Conservation (phyloP, 225 moss, liverwort and hornwort species). For the Marchantia paleacea region DNA sequence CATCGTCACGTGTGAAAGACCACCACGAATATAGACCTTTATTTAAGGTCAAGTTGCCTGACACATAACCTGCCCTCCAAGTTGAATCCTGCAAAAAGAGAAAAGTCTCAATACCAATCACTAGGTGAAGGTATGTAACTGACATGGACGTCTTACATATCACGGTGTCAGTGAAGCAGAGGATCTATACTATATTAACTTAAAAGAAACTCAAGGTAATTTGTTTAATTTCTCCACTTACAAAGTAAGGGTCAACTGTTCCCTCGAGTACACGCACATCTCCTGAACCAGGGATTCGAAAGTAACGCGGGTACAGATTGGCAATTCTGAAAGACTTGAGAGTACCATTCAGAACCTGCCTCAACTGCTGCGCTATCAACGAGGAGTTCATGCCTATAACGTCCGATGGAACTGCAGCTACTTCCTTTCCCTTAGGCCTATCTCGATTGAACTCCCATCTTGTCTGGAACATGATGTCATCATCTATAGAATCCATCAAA, state of each 20-base stretch:
- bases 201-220: not conserved
- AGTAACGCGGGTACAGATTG: slow-evolving; percentile 59
- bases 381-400: slow-evolving; percentile 33
- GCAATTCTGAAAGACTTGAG: slow-evolving; percentile 63
- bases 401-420: slow-evolving; percentile 21
- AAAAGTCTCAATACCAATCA: too few species aligned
- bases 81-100: slow-evolving; percentile 2
- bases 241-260: slow-evolving; percentile 19
- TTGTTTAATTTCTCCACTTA: not conserved
- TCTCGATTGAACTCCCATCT: slow-evolving; percentile 78
- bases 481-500: slow-evolving; percentile 68
- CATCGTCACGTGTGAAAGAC: slow-evolving; percentile 64
- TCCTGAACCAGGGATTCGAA: slow-evolving; percentile 64
- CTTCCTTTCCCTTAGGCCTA: slow-evolving; percentile 73
- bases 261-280: slow-evolving; percentile 53
- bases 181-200: too few species aligned
- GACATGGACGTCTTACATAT: too few species aligned
- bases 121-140: not conserved
- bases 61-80: slow-evolving; percentile 34
- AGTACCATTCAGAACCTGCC: slow-evolving; percentile 70
- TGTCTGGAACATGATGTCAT: slow-evolving; percentile 56
- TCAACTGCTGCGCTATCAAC: slow-evolving; percentile 54
- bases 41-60: slow-evolving; percentile 80
- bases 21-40: slow-evolving; percentile 74
- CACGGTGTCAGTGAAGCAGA: too few species aligned